Conservation (phyloP, 352 stramenopile species). For the Phytophthora pluvialis region DNA sequence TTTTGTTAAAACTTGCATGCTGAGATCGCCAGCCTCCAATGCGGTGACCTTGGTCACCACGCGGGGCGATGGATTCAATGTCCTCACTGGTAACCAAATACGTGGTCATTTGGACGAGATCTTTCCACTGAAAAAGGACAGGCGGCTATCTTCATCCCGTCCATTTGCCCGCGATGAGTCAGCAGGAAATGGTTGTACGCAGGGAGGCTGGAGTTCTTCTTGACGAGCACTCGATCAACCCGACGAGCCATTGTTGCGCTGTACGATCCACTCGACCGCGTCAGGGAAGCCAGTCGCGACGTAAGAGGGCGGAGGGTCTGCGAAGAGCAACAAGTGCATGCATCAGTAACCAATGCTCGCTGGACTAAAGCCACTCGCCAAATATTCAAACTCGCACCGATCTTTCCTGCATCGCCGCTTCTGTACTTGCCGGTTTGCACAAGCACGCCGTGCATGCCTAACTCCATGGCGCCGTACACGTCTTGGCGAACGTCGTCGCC, state of each 20-base stretch:
- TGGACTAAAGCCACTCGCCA: neutral
- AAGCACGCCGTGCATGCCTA: slow-evolving; percentile 54
- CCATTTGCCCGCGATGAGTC: no score
- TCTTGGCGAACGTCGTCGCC: slow-evolving; percentile 65
- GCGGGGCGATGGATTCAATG: no score
- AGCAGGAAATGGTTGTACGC: no score
- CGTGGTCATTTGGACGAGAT: no score
- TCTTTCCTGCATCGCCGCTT: slow-evolving; percentile 38
- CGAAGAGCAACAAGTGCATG: neutral
- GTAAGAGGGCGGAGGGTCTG: slow-evolving; percentile 27
- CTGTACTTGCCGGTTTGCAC: slow-evolving; percentile 66
- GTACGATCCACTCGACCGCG: slow-evolving; percentile 43
- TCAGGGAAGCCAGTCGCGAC: slow-evolving; percentile 38
- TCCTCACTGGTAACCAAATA: no score
- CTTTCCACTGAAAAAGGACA: no score
- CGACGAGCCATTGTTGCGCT: slow-evolving; percentile 2
- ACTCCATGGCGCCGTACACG: slow-evolving; percentile 45
- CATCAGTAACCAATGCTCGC: slow-evolving; percentile 6
- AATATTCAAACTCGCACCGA: slow-evolving; percentile 11
- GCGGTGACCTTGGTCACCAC: no score
- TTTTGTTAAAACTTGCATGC: no score
- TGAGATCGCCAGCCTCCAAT: no score
- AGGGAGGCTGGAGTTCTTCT: no score
- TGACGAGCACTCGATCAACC: neutral
- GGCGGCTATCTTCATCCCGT: no score